Percentiles rank a stretch among this genome's conserved stretches.
These are phyloP conservation scores for Albatrellus sp. DNA, from an alignment of 1,284 basidiomycete species.

Conservation along the genomic window DNA sequence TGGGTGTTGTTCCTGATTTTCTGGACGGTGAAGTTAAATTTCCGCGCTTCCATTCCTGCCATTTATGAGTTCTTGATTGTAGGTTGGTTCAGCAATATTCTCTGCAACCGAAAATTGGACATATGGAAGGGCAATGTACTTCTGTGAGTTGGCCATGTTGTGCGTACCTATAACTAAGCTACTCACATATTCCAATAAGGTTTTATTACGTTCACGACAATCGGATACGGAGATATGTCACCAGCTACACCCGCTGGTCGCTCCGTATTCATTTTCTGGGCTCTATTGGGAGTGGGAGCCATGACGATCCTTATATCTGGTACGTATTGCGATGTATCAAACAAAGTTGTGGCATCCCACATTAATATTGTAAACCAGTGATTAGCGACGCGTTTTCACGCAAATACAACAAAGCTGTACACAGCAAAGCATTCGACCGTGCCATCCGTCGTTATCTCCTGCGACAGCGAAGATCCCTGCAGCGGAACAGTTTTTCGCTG, in stretches of 20 bases:
- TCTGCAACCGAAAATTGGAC: conserved; percentile 36
- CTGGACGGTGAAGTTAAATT: conserved; percentile 33
- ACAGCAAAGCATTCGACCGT: conserved; percentile 9
- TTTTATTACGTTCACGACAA: conserved; percentile 49
- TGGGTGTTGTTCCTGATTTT: conserved; percentile 41
- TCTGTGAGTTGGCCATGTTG: conserved; percentile 36
- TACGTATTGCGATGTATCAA: conserved; percentile 16
- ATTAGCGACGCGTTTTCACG: conserved; percentile 41
- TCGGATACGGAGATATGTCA: conserved; percentile 60
- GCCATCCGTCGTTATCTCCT: conserved; percentile 10
- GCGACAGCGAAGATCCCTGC: not conserved
- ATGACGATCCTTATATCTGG: conserved; percentile 66
- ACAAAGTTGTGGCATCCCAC: too few species aligned
- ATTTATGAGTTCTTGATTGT: not conserved
- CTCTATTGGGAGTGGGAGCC: conserved; percentile 61
- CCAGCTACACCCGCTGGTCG: conserved; percentile 57
- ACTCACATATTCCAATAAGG: conserved; percentile 15
- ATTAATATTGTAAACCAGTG: conserved; percentile 29
- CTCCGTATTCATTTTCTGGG: conserved; percentile 74
- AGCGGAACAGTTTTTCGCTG: not conserved
- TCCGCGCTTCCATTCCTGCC: not conserved
- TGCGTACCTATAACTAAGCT: conserved; percentile 7
- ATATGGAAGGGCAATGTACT: conserved; percentile 49
- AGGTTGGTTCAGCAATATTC: conserved; percentile 49
- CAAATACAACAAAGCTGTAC: conserved; percentile 8